Evolutionary conservation across 2,329 filamentous ascomycete genomes (phyloP), one percentile per base, ranked within the genome.

Genomic region (Penicillium oxalicum): DNA sequence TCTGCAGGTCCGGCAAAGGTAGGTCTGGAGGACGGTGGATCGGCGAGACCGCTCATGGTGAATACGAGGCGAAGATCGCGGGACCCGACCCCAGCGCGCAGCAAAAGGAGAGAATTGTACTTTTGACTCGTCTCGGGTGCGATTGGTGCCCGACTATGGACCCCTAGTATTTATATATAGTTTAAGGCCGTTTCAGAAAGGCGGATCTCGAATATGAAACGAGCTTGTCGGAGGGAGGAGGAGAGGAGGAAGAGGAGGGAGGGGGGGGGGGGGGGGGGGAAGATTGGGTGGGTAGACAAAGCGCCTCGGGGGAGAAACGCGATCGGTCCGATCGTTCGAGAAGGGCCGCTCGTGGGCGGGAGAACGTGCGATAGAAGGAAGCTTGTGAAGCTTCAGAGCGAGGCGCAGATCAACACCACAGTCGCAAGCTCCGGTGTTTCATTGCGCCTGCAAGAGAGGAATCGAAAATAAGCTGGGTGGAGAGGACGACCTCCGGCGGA

Each of bases 1-100:
- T 70, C 63, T 55, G 62, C 52, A 45, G 62, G 48, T 61, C 65
- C 66, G 51, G 73, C 61, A 55, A 78, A 76, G 37, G 73, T 70
- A 56, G 70, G 76, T 61, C 73, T 70, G 36, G 57, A 55, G 40
- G 68, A 58, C 36, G 68, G 69, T 42, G 63, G 62, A 55, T 72
- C 70, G 54, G 67, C 68, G 51, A 72, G 60, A 58, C 69, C 58
- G 57, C 63, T 71, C 70, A 72, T 72, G 44, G 60, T 57, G 61
- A 52, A 59, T 56, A 49, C 45, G 49, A 57, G 47, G 50, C 41
- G 29, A 51, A 45, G 29, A 48, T 42, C 48, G 48, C 44, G 43
- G 29, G 36, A 45, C 49, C 11, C 29, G 11, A 32, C 11, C 29
- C 8, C 8, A 7, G 29, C 11, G 29, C 11, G 45, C 37, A 47